phyloP scores from a whole-genome alignment of 192 early-diverging fungal species.

The Dissophora globulifera region DNA sequence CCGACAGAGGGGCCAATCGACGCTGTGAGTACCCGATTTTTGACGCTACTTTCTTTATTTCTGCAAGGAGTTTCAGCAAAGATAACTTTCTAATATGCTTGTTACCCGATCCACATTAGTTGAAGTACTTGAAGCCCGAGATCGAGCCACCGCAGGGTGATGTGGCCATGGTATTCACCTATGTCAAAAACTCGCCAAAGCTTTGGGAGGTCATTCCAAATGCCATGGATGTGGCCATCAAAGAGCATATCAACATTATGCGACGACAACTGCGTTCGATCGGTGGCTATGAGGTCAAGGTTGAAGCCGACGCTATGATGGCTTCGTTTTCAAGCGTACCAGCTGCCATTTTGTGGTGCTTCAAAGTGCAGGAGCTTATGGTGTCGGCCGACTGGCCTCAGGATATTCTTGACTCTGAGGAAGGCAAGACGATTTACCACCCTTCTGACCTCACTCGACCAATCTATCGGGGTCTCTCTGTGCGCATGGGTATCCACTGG shows the following conservation, averaged over 20 bases:
- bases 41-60: background rate
- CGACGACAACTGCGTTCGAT: conserved; percentile 81
- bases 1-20: conserved; percentile 65
- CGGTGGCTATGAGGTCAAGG: conserved; percentile 95
- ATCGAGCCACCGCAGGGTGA: conserved; percentile 85
- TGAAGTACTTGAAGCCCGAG: conserved; percentile 71
- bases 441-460: conserved; percentile 60
- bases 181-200: conserved; percentile 91
- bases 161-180: conserved; percentile 90
- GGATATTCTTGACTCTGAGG: conserved; percentile 81
- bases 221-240: conserved; percentile 88
- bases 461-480: conserved; percentile 86
- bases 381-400: conserved; percentile 87
- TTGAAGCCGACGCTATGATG: conserved; percentile 96
- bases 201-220: conserved; percentile 88
- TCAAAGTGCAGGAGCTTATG: conserved; percentile 85
- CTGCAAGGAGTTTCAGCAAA: too few species aligned
- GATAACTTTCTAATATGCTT: too few species aligned
- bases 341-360: conserved; percentile 86
- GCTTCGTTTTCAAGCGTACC: conserved; percentile 87
- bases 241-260: conserved; percentile 87
- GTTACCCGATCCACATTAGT: conserved; percentile 6
- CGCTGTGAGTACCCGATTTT: conserved; percentile 52
- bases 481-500: conserved; percentile 95
- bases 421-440: conserved; percentile 78